These are phyloP conservation scores for Wallacemonas collosoma DNA, from an alignment of 208 protist species.

Conservation along the genomic window DNA sequence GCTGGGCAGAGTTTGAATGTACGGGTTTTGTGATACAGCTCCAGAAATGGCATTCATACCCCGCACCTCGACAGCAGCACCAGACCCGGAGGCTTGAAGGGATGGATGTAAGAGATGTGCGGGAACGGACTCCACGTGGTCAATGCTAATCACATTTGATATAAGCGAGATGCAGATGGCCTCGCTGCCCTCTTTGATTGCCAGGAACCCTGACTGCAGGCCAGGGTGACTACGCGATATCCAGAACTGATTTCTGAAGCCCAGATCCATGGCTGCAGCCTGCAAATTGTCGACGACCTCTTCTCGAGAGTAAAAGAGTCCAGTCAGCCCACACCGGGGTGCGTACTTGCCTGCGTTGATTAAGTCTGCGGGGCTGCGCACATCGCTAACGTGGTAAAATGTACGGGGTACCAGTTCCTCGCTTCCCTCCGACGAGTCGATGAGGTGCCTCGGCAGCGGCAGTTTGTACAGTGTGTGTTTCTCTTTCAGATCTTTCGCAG, in stretches of 20 bases:
- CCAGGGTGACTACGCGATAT: constrained; percentile 62
- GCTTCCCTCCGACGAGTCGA: constrained; percentile 45
- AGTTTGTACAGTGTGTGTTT: constrained; percentile 41
- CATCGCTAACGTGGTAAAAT: constrained; percentile 69
- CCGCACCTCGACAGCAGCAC: neutral
- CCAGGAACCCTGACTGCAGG: constrained; percentile 66
- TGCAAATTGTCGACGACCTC: constrained; percentile 91
- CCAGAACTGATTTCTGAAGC: constrained; percentile 88
- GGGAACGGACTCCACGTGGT: constrained; percentile 53
- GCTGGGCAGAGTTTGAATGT: constrained; percentile 59
- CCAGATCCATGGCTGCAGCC: constrained; percentile 66
- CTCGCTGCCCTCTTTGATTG: constrained; percentile 76
- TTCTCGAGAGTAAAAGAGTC: constrained; percentile 84
- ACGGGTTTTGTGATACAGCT: constrained; percentile 65
- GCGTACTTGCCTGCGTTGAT: constrained; percentile 21
- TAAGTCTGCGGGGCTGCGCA: constrained; percentile 25
- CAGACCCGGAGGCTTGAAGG: constrained; percentile 21
- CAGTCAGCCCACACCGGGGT: constrained; percentile 77
- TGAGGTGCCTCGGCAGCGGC: constrained; percentile 75
- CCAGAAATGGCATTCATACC: constrained; percentile 90
- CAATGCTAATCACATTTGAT: constrained; percentile 56
- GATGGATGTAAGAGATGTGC: constrained; percentile 53
- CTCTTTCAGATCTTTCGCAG: constrained; percentile 16
- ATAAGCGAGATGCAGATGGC: constrained; percentile 82
- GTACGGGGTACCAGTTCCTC: constrained; percentile 50